phyloP scores from a whole-genome alignment of 306 rosid species.

The Lagenaria siceraria region DNA sequence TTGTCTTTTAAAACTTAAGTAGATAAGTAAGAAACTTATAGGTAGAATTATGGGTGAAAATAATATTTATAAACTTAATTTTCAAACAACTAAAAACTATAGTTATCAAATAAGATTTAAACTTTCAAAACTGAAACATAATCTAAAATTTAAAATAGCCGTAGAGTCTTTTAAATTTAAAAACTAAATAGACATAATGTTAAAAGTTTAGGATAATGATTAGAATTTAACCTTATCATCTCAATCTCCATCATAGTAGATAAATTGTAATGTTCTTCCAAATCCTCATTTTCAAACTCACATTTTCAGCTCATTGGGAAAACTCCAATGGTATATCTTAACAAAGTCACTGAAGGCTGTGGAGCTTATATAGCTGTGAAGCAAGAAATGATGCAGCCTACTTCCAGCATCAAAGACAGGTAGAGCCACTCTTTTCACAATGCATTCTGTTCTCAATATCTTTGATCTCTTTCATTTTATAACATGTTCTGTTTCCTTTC shows the following conservation, averaged over 20 bases:
- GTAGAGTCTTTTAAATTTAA: no score
- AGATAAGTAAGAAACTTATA: no score
- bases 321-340: conserved; percentile 79
- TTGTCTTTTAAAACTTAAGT: no score
- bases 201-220: neutral
- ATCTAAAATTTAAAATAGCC: no score
- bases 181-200: neutral
- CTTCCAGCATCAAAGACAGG: conserved; percentile 97
- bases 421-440: neutral
- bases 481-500: neutral
- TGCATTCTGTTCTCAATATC: neutral
- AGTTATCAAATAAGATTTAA: no score
- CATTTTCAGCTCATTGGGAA: conserved; percentile 71
- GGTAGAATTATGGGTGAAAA: no score
- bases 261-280: neutral
- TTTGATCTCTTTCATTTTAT: neutral
- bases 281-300: neutral
- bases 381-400: conserved; percentile 99
- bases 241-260: neutral
- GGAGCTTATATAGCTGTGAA: conserved; percentile 89
- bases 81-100: no score
- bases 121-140: no score
- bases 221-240: neutral
- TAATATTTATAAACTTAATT: no score
- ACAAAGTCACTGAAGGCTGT: conserved; percentile 92